phyloP scores from a whole-genome alignment of 768 basidiomycete genomes.

The Exsudoporus frostii region DNA sequence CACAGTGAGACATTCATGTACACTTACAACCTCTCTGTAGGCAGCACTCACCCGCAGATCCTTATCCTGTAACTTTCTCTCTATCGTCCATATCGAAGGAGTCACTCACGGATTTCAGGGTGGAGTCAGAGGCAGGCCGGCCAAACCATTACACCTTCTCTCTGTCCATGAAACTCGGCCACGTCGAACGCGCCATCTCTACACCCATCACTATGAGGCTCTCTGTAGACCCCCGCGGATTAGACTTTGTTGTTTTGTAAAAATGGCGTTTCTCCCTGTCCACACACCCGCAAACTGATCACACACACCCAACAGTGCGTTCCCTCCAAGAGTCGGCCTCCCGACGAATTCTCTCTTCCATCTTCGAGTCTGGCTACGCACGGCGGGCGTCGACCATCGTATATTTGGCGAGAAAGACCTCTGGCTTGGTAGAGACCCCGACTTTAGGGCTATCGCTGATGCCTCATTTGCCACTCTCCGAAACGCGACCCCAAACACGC shows the following conservation, averaged over 20 bases:
- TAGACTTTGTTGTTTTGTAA: constrained; percentile 65
- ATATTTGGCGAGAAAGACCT: constrained; percentile 62
- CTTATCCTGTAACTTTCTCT: constrained; percentile 45
- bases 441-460: constrained; percentile 55
- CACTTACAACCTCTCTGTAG: constrained; percentile 47
- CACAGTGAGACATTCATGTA: constrained; percentile 34
- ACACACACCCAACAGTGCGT: constrained; percentile 37
- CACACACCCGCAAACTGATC: not conserved
- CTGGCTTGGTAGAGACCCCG: constrained; percentile 65
- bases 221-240: constrained; percentile 47
- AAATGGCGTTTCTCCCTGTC: constrained; percentile 13
- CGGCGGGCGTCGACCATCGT: constrained; percentile 56
- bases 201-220: constrained; percentile 47
- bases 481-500: constrained; percentile 39
- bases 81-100: not conserved
- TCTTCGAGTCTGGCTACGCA: constrained; percentile 63
- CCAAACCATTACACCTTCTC: constrained; percentile 46
- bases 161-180: constrained; percentile 52
- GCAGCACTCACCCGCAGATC: constrained; percentile 45
- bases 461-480: constrained; percentile 54
- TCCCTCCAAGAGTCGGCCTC: constrained; percentile 55
- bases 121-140: constrained; percentile 27
- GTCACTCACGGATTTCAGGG: constrained; percentile 21
- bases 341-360: constrained; percentile 54
- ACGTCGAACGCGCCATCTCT: constrained; percentile 52